Base-by-base conservation (phyloP, 192 early-diverging fungal genomes). In the Martensiomyces pterosporus region DNA sequence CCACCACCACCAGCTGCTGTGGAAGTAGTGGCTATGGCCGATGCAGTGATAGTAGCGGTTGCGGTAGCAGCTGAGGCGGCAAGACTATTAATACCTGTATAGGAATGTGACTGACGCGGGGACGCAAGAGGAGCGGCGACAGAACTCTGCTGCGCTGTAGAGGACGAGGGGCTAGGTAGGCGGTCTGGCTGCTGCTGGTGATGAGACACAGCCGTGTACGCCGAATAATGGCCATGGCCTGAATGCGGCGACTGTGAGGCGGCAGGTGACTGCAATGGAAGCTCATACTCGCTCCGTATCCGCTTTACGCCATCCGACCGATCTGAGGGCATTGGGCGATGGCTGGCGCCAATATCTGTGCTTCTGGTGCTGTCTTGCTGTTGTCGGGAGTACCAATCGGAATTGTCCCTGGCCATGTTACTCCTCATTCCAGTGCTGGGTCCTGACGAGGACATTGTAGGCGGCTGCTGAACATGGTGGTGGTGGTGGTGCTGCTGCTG, bases 241-340 rank as follows among this genome's bases (percentile, higher is more conserved):
- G 29, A 5, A 21, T 48, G 47, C 6, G 18, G 15, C 5, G 44
- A 46, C 17, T 21, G 4, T 12, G 34, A 32, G 12, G n/a, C 27
- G n/a, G 44, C 27, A 46, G 27, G 42, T 36, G 43, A 21, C 3
- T 26, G 43, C 1, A 32, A 38, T 24, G 44, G 14, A 15, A 34
- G 47, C 24, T 17, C 19, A 16, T 44, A 39, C n/a, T 58, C 50
- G 23, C 12, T 38, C 33, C 55, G 63, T 57, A 41, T 25, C 15
- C 63, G 63, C 55, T 52, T 52, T 6, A 12, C 35, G 10, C 45
- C 40, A 5, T 52, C 50, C 21, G 39, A n/a, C 16, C 36, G 49
- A 49, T 65, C 55, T 21, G 7, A 24, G 15, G 43, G 23, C 25
- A 21, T 34, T 29, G 43, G 36, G 29, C 37, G 38, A 12, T 44